Evolutionary conservation across 768 basidiomycete species (phyloP).

Genomic region (Artomyces pyxidatus): DNA sequence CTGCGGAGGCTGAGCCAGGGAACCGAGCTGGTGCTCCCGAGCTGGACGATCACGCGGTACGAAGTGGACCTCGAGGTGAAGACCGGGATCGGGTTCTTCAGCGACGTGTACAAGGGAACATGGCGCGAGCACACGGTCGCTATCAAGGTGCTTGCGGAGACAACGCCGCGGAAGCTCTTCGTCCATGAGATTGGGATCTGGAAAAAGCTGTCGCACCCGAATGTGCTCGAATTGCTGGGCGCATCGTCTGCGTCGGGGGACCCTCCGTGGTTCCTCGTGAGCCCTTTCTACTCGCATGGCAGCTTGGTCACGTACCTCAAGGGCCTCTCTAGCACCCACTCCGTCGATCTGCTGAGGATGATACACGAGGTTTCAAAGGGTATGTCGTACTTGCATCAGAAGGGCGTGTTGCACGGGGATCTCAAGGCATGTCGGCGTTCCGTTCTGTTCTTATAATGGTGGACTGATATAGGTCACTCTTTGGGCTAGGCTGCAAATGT

Average conservation of each 20-base stretch:
- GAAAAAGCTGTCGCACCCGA: conserved; percentile 57
- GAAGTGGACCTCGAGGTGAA: conserved; percentile 66
- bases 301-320: conserved; percentile 54
- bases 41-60: conserved; percentile 77
- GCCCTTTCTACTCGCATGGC: conserved; percentile 49
- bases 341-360: conserved; percentile 45
- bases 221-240: conserved; percentile 68
- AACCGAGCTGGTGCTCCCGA: conserved; percentile 35
- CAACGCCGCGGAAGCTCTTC: conserved; percentile 57
- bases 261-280: conserved; percentile 62
- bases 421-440: conserved; percentile 47
- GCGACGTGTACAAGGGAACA: conserved; percentile 66
- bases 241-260: conserved; percentile 66
- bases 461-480: background rate
- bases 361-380: conserved; percentile 72
- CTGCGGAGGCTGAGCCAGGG: conserved; percentile 49
- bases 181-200: conserved; percentile 64
- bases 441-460: background rate
- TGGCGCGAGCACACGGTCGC: conserved; percentile 65
- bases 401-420: conserved; percentile 71
- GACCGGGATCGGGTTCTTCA: conserved; percentile 70
- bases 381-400: conserved; percentile 71
- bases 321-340: conserved; percentile 21
- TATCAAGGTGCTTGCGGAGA: conserved; percentile 62
- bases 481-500: conserved; percentile 58